Base-by-base conservation (phyloP, 176 grass and related monocot species). In the Melocanna baccifera region DNA sequence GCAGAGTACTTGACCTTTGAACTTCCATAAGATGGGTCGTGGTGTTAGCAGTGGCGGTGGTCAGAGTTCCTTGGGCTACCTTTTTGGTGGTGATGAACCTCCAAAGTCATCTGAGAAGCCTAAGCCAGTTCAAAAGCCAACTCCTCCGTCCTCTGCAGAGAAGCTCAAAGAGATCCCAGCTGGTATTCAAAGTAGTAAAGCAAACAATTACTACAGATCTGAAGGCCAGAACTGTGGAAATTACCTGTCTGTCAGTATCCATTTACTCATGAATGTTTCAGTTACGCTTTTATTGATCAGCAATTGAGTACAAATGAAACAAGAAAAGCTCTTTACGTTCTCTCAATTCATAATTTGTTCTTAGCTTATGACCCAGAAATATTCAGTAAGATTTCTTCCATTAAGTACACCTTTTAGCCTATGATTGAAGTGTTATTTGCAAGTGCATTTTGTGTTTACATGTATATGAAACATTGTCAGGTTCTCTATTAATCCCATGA, bases 201-300 rank as follows among this genome's bases (percentile, higher is more conserved):
- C 88, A 20, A 94, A 80, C 86, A 92, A 90, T 71, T 81, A 81
- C 70, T 64, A 59, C 5, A 87, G 88, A 58, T 62, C 82, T 29
- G 92, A 86, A 57, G 86, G 92, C 7, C 88, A 91, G 73, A 94
- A 94, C 76, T 75, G 73, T 67, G 92, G 88, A 87, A 91, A 94
- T 76, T 91, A 88, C 62, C 79, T 94, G 65, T 84, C 86, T 42
- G 92, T 94, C 29, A 23, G 88, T 80, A 40, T 81, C 40, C 71
- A 76, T 9, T 62, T 18, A 41, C 23, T 12, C 41, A 4, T 76
- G 62, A 58, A 58, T 56, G 43, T 41, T 81, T 81, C 48, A 2
- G 9, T 45, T 41, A 46, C 19, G 20, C 37, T 15, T 12, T 83
- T 3, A 42, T 45, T 32, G 10, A 67, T 12, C 4, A 72, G 12